Evolutionary conservation across 352 stramenopile genomes (phyloP), one percentile per base, ranked within the genome.

Genomic region (Hyaloperonospora brassicae): DNA sequence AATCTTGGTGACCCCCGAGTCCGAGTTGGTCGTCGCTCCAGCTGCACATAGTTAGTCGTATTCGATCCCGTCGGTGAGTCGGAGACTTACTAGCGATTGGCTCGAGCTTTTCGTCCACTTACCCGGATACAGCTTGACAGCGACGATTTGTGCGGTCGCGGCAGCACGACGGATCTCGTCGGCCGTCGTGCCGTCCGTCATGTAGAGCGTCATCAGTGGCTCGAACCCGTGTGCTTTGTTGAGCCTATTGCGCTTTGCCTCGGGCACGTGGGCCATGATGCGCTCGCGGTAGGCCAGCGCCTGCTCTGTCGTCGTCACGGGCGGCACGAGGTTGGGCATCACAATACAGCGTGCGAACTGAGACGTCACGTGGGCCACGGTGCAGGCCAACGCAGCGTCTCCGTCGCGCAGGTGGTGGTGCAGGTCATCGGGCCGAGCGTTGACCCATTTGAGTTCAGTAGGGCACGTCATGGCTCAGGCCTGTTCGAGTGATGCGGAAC

Each of bases 281-380:
- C 95, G 89, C 43, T 98, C 77, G n/a, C 88, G 89, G 74, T 99
- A 99, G 30, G 75, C 80, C n/a, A 98, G 58, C 5, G 96, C 96
- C 62, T 95, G 66, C 53, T 95, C 86, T 5, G 94, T 97, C 5
- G 84, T 99, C 2, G 91, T 97, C 11, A 99, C 87, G 12, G 97
- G 96, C 41, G 97, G 96, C 68, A 97, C 93, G 8, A 99, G 73
- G 74, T 99, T 99, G 43, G 97, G 97, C 97, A 99, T 99, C 25
- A 96, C 95, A 52, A 99, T 92, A 66, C 81, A 87, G 30, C 80
- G 79, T 43, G 76, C 76, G 54, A 97, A 96, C 61, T 92, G 83
- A 55, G 65, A 68, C 47, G 82, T 64, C n/a, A 89, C 85, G 57
- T 94, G 80, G 39, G 66, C 62, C 55, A 95, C 85, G 14, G 83